These are phyloP conservation scores for Hordeum vulgare DNA, from an alignment of 176 grass and related monocot genomes.

Conservation along the genomic window MorexV3_pseudomolecules_assembly NC_058522.1:361638833-361639332, in stretches of 20 bases:
- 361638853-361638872: neutral
- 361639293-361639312: too few relatives aligned
- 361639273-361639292: too few relatives aligned
- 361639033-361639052: neutral
- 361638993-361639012: neutral
- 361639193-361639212: too few relatives aligned
- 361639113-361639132: neutral
- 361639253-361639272: too few relatives aligned
- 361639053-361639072: neutral
- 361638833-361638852: neutral
- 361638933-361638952: neutral
- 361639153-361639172: neutral
- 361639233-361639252: too few relatives aligned
- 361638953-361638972: neutral
- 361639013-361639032: neutral
- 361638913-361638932: neutral
- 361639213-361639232: too few relatives aligned
- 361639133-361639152: neutral
- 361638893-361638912: neutral
- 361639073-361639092: neutral
- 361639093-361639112: neutral
- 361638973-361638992: too few relatives aligned
- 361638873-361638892: neutral
- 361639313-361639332: too few relatives aligned
- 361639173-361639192: neutral